Evolutionary conservation across 306 rosid genomes (phyloP).

Genomic region (Fragaria vesca): DNA sequence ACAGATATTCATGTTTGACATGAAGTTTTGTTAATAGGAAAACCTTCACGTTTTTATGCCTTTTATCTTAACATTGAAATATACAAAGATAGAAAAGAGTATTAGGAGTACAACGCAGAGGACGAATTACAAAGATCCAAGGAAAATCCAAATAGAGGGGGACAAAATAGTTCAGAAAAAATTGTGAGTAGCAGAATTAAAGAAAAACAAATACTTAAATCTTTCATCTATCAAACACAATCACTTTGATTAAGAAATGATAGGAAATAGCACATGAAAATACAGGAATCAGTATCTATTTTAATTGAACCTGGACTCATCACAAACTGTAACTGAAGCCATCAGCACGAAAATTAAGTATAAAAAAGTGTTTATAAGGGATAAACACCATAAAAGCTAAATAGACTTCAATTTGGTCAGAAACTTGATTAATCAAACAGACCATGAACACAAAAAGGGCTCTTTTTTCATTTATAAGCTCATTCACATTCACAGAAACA

Average conservation of each 20-base stretch:
- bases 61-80: constrained; percentile 19
- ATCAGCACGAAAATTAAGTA: background rate
- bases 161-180: constrained; percentile 4
- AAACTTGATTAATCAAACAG: constrained; percentile 8
- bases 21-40: background rate
- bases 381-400: constrained; percentile 1
- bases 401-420: background rate
- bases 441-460: background rate
- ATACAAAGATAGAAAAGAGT: constrained; percentile 12
- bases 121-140: constrained; percentile 17
- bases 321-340: background rate
- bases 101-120: constrained; percentile 15
- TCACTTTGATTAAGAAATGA: constrained; percentile 6
- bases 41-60: background rate
- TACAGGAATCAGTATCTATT: background rate
- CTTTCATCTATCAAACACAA: constrained; percentile 11
- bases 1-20: background rate
- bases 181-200: background rate
- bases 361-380: background rate
- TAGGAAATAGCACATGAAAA: background rate
- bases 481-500: background rate
- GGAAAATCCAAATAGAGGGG: constrained; percentile 3
- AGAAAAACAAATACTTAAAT: constrained; percentile 1
- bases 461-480: background rate
- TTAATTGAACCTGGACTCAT: background rate